Evolutionary conservation across 2,329 filamentous ascomycete species (phyloP).

Genomic region (Orbilia javanica): DNA sequence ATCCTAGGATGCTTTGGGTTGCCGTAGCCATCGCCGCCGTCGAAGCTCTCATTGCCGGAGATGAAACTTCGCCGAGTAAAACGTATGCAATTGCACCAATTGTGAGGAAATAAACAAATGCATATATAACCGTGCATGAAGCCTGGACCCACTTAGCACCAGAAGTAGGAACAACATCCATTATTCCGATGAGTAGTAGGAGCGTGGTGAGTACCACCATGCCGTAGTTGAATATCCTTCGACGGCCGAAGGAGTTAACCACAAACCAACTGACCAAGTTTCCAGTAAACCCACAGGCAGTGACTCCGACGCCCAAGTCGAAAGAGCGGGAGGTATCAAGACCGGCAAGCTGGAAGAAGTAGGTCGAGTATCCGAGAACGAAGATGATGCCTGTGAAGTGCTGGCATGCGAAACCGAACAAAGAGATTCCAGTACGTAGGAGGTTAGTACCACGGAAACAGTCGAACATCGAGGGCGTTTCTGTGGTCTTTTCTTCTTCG

Average conservation of each 20-base stretch:
- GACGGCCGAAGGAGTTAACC: constrained; percentile 64
- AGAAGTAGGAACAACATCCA: constrained; percentile 64
- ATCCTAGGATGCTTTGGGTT: constrained; percentile 66
- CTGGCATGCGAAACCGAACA: constrained; percentile 56
- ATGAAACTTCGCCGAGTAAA: constrained; percentile 67
- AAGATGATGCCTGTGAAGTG: constrained; percentile 61
- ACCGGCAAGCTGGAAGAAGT: constrained; percentile 69
- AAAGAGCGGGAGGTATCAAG: constrained; percentile 61
- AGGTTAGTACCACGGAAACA: constrained; percentile 67
- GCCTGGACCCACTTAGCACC: constrained; percentile 66
- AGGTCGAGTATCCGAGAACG: constrained; percentile 67
- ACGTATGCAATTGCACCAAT: constrained; percentile 68
- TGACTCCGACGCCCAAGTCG: constrained; percentile 64
- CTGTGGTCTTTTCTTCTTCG: constrained; percentile 64
- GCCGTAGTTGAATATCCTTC: constrained; percentile 60
- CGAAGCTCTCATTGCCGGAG: constrained; percentile 68
- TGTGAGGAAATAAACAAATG: constrained; percentile 66
- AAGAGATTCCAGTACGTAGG: constrained; percentile 66
- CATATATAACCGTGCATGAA: constrained; percentile 66
- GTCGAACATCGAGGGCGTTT: constrained; percentile 64
- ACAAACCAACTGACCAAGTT: constrained; percentile 65
- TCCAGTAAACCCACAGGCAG: constrained; percentile 65
- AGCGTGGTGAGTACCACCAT: constrained; percentile 64
- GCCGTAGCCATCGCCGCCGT: constrained; percentile 68
- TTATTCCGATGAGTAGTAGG: constrained; percentile 65